phyloP scores from a whole-genome alignment of 2,329 filamentous ascomycete genomes.

The Diaporthe sp. region DNA sequence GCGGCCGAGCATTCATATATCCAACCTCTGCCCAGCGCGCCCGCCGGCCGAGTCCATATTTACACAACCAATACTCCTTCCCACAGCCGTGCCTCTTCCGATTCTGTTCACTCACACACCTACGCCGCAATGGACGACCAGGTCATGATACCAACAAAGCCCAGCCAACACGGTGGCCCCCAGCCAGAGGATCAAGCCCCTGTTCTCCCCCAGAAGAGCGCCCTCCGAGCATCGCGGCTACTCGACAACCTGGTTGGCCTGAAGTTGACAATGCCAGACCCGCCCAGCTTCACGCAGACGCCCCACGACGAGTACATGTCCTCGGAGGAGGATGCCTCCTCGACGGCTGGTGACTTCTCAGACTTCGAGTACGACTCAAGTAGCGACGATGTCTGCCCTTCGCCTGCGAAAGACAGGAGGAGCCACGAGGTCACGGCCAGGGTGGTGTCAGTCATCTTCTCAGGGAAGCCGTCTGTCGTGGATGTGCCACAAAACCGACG shows the following conservation, averaged over 20 bases:
- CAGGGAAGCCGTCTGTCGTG: conserved; percentile 71
- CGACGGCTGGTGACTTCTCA: conserved; percentile 71
- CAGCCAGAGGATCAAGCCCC: conserved; percentile 51
- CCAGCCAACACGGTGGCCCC: conserved; percentile 40
- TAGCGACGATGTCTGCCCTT: conserved; percentile 40
- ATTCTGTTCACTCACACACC: conserved; percentile 43
- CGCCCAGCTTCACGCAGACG: conserved; percentile 54
- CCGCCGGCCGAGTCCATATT: conserved; percentile 35
- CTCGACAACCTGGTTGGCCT: conserved; percentile 54
- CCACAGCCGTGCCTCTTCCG: conserved; percentile 39
- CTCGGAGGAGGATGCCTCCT: conserved; percentile 75
- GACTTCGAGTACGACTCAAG: conserved; percentile 62
- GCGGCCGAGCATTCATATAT: conserved; percentile 39
- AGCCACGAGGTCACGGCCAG: conserved; percentile 70
- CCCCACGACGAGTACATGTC: conserved; percentile 75
- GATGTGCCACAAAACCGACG: conserved; percentile 60
- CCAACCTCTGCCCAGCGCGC: conserved; percentile 28
- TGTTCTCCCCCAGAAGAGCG: conserved; percentile 64
- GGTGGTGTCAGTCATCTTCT: conserved; percentile 70
- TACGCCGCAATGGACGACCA: conserved; percentile 42
- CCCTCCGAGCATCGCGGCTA: conserved; percentile 62
- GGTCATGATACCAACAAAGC: conserved; percentile 41
- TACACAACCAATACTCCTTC: conserved; percentile 18
- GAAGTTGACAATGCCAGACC: conserved; percentile 48
- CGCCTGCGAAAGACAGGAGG: conserved; percentile 47